These are phyloP conservation scores for Papiliotrema fonsecae DNA, from an alignment of 1,284 basidiomycete species.

Conservation along the genomic window DNA sequence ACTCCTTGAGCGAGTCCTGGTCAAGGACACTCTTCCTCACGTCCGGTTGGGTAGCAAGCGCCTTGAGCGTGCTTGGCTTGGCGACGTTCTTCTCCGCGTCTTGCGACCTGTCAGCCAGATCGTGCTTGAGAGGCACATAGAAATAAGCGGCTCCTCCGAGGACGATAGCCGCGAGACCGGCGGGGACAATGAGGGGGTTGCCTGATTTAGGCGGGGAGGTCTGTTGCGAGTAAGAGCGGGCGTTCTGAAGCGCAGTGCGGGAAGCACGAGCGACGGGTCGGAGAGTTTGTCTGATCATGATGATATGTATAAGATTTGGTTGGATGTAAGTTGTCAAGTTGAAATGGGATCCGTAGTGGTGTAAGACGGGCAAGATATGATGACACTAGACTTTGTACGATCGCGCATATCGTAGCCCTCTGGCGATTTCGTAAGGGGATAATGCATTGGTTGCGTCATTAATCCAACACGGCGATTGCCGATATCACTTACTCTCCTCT, in stretches of 20 bases:
- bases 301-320: not conserved
- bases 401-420: too few relatives aligned
- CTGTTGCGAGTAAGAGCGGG: not conserved
- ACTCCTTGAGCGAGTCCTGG: slow-evolving; percentile 18
- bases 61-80: not conserved
- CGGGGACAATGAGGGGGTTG: not conserved
- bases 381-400: too few relatives aligned
- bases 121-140: not conserved
- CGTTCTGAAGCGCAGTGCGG: not conserved
- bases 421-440: too few relatives aligned
- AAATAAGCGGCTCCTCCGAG: not conserved
- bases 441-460: too few relatives aligned
- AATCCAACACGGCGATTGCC: too few relatives aligned
- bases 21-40: slow-evolving; percentile 18
- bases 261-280: slow-evolving; percentile 7
- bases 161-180: not conserved
- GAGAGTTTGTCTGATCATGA: slow-evolving; percentile 7
- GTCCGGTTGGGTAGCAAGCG: not conserved
- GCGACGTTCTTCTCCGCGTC: not conserved
- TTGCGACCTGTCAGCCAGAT: not conserved
- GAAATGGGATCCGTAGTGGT: not conserved
- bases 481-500: too few relatives aligned
- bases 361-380: too few relatives aligned
- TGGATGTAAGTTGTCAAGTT: not conserved
- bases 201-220: not conserved